Evolutionary conservation across 345 rosid species (phyloP), one percentile per base, ranked within the genome.

Genomic region (Arabis hirsuta): DNA sequence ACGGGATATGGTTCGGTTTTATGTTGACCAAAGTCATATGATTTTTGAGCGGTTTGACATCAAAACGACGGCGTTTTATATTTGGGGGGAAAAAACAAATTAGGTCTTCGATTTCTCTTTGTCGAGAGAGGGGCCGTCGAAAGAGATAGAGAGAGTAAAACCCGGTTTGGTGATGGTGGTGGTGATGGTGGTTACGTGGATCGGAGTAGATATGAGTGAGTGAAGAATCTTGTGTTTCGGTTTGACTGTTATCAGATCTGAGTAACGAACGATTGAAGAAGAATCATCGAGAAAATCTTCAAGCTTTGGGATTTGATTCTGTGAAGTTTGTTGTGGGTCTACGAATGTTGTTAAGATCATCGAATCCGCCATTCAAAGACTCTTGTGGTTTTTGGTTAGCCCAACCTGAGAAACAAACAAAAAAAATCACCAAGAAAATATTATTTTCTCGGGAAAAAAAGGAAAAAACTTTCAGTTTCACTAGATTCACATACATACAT

Each of bases 211-310:
- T 86, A 67, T 90, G 92, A 42, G 96, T 88, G 44, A 90, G 72
- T 39, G 96, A 88, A 7, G 97, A 88, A 82, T 91, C 97, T 57
- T 87, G 93, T 13, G 97, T 86, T n/a, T 90, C 92, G 5, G 93
- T 85, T 79, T 85, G 92, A 77, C 88, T 83, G 65, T 84, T 86
- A 0, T 87, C 80, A 0, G 92, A n/a, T n/a, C n/a, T n/a, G n/a
- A 79, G 51, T 84, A 87, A 19, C 90, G 87, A 39, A 87, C 90
- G 27, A 84, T 72, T 0, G 96, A 83, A 3, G 92, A 84, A 13
- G 88, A 85, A 41, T 90, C 98, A 0, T 92, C 92, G 38, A 91
- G 80, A 79, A 95, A 95, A 61, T 93, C 98, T 65, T 90, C 98
- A 3, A 93, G 98, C 43, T 93, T 93, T 0, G 98, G 97, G 45